These are phyloP conservation scores for Monascus ruber DNA, from an alignment of 2,329 filamentous ascomycete genomes.

Conservation along the genomic window DNA sequence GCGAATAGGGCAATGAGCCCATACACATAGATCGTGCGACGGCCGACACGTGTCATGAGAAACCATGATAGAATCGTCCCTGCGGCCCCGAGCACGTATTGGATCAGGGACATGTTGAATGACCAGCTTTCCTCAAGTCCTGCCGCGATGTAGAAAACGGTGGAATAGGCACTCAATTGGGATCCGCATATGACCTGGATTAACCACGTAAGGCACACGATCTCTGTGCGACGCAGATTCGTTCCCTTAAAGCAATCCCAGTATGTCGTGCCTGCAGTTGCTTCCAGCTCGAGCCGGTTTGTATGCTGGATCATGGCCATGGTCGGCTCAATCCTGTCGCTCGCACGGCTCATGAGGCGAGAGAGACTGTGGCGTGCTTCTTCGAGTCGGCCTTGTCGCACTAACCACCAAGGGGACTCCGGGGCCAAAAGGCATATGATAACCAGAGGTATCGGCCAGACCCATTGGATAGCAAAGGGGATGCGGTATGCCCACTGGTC, in stretches of 20 bases:
- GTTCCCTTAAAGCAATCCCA: constrained; percentile 18
- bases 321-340: constrained; percentile 36
- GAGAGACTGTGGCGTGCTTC: constrained; percentile 31
- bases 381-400: constrained; percentile 14
- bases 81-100: constrained; percentile 50
- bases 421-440: constrained; percentile 35
- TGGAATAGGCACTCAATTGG: constrained; percentile 19
- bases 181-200: constrained; percentile 21
- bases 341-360: constrained; percentile 24
- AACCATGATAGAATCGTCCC: constrained; percentile 43
- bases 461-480: constrained; percentile 43
- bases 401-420: constrained; percentile 39
- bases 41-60: constrained; percentile 26
- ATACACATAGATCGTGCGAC: constrained; percentile 28
- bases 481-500: constrained; percentile 41
- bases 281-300: constrained; percentile 26
- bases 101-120: constrained; percentile 40
- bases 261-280: constrained; percentile 11
- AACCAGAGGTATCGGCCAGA: constrained; percentile 38
- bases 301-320: constrained; percentile 49
- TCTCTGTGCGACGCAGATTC: constrained; percentile 31
- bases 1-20: constrained; percentile 18
- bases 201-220: constrained; percentile 25
- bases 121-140: constrained; percentile 32
- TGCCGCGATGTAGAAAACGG: constrained; percentile 28